A percentile compares a stretch with the other conserved stretches of the same genome.
phyloP scores from a whole-genome alignment of 352 stramenopile species.

The Pythium brachiatum region DNA sequence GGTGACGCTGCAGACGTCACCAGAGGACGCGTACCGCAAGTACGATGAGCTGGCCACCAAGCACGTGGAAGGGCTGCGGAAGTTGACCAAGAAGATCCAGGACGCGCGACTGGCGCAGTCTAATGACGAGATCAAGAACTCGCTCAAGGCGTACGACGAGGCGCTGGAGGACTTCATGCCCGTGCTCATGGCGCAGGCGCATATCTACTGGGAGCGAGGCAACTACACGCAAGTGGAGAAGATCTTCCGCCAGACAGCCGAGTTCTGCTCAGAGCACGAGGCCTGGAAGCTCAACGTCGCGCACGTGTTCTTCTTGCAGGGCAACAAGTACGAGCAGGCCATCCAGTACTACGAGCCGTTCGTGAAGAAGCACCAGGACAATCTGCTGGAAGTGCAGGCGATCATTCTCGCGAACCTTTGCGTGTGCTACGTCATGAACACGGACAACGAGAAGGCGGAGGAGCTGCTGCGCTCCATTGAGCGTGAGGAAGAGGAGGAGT shows the following conservation, averaged over 20 bases:
- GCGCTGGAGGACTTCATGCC: conserved; percentile 94
- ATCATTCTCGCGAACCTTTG: conserved; percentile 98
- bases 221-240: conserved; percentile 97
- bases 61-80: conserved; percentile 91
- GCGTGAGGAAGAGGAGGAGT: conserved; percentile 92
- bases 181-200: conserved; percentile 95
- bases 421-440: conserved; percentile 97
- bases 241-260: conserved; percentile 92
- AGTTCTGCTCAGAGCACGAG: conserved; percentile 96
- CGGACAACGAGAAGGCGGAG: conserved; percentile 95
- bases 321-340: conserved; percentile 86
- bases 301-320: conserved; percentile 95
- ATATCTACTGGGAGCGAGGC: conserved; percentile 96
- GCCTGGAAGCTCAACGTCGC: conserved; percentile 96
- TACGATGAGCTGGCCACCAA: conserved; percentile 93
- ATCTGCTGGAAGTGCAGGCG: conserved; percentile 92
- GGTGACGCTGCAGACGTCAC: conserved; percentile 92
- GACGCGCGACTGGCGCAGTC: conserved; percentile 88
- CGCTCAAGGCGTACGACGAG: conserved; percentile 92
- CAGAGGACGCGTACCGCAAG: conserved; percentile 92
- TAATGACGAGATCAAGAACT: conserved; percentile 92
- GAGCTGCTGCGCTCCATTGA: conserved; percentile 95
- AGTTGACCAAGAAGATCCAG: conserved; percentile 94
- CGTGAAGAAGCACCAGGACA: conserved; percentile 90
- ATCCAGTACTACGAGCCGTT: conserved; percentile 96